Evolutionary conservation across 140 eudicot genomes (phyloP).

Genomic region (Bidens hawaiensis): DNA sequence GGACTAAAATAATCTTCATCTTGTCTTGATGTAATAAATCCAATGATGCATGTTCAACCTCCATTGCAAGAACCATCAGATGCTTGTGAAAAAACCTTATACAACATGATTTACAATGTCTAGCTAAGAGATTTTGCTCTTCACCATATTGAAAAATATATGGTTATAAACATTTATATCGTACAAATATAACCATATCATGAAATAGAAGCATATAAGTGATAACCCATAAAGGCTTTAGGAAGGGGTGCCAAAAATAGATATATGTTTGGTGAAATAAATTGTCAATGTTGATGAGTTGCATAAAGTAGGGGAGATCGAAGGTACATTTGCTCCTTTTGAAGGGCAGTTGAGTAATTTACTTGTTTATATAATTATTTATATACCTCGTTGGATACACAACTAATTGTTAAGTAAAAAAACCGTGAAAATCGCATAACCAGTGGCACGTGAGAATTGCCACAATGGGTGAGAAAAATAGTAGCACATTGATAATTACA

Average conservation of each 20-base stretch:
- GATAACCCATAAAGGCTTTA: constrained; percentile 21
- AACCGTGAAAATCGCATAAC: background rate
- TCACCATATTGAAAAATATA: constrained; percentile 15
- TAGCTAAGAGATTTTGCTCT: background rate
- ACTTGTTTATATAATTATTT: background rate
- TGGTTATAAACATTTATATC: background rate
- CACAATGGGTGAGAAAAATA: background rate
- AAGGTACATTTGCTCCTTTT: background rate
- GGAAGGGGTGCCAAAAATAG: constrained; percentile 20
- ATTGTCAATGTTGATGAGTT: constrained; percentile 35
- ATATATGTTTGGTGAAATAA: constrained; percentile 29
- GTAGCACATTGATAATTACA: background rate
- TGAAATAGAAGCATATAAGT: constrained; percentile 21
- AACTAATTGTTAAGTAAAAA: background rate
- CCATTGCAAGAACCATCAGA: background rate
- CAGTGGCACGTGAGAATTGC: background rate
- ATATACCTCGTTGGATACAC: background rate
- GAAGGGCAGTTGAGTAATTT: constrained; percentile 21
- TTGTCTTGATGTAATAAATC: constrained; percentile 3
- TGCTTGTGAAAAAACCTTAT: background rate
- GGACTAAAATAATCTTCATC: background rate
- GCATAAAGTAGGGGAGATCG: constrained; percentile 29
- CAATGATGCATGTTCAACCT: background rate
- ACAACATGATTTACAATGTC: constrained; percentile 12
- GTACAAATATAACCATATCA: background rate